Evolutionary conservation across 345 rosid genomes (phyloP), one percentile per base, ranked within the genome.

Genomic region (Pelargonium nanum): DNA sequence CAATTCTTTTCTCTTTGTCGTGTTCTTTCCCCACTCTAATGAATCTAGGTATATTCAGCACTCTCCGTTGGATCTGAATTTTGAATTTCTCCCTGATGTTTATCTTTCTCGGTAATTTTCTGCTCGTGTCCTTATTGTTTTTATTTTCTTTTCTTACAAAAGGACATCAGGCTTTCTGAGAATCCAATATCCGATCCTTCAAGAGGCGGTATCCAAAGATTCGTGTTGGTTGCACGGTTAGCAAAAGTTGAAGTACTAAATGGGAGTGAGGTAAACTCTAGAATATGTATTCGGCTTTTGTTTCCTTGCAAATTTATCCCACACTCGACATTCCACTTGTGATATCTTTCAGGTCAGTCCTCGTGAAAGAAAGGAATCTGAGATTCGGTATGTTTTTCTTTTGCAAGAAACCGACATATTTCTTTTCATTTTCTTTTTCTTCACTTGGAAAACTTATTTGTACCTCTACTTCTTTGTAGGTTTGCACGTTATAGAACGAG

Each of bases 301-400:
- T n/a, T n/a, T n/a, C 51, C 30, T 61, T 53, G 9, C 13, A 19
- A 44, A 56, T 24, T 45, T 71, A 50, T 64, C 56, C 22, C 60
- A 53, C 20, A 72, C 58, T 34, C 73, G 70, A 60, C 55, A 26
- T 25, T 34, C n/a, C 51, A 16, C 7, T 44, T 61, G 32, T 34
- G 57, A 48, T 30, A 53, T 61, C 68, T 72, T 53, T 65, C 76
- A 93, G 99, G 82, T 93, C 45, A 77, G 80, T 25, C 69, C 72
- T 72, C 89, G 96, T 22, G 99, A 93, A 70, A 85, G 90, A 77
- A 93, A 85, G 78, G 99, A 93, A 22, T 93, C 97, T 63, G 97
- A 92, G 83, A 89, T 89, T 63, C 86, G 98, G 96, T 87, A 85
- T 24, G 26, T 57, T 70, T 53, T 64, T 1, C n/a, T n/a, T n/a